Percentiles rank a stretch among this genome's conserved stretches.
Conservation (phyloP, 495 filamentous ascomycete genomes). For the Hypomontagnella submonticulosa region DNA sequence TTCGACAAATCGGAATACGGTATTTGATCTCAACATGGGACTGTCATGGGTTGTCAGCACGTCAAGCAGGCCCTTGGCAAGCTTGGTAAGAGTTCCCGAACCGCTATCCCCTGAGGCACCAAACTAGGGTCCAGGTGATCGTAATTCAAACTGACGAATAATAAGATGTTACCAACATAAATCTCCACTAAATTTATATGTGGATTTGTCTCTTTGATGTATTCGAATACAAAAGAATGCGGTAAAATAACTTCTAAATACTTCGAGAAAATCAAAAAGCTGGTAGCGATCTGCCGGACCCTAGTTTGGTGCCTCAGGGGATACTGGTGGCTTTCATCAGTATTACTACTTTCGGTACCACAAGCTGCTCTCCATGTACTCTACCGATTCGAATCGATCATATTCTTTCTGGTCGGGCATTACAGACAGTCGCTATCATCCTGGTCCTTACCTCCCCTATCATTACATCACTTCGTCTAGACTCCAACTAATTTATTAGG, state of each 20-base stretch:
- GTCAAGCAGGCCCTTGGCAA: slow-evolving; percentile 25
- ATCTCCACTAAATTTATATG: too few relatives aligned
- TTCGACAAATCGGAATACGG: slow-evolving; percentile 37
- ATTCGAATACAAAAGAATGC: too few relatives aligned
- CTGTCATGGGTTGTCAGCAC: slow-evolving; percentile 21
- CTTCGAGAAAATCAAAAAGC: too few relatives aligned
- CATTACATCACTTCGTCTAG: slow-evolving; percentile 42
- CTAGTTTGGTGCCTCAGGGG: too few relatives aligned
- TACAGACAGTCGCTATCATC: slow-evolving; percentile 28
- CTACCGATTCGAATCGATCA: background rate
- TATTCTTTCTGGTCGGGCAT: slow-evolving; percentile 16
- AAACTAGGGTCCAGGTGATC: too few relatives aligned
- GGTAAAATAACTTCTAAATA: too few relatives aligned
- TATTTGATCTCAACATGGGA: slow-evolving; percentile 20
- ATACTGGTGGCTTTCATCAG: background rate
- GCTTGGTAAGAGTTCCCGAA: slow-evolving; percentile 24
- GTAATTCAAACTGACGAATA: too few relatives aligned
- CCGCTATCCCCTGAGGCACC: slow-evolving; percentile 19
- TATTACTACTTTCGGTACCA: background rate
- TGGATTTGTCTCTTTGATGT: too few relatives aligned
- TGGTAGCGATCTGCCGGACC: too few relatives aligned
- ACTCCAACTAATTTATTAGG: slow-evolving; percentile 38
- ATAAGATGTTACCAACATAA: too few relatives aligned
- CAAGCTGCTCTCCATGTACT: background rate
- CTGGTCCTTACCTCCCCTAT: slow-evolving; percentile 10